phyloP scores from a whole-genome alignment of 352 stramenopile species.

The Pythium phragmitis region DNA sequence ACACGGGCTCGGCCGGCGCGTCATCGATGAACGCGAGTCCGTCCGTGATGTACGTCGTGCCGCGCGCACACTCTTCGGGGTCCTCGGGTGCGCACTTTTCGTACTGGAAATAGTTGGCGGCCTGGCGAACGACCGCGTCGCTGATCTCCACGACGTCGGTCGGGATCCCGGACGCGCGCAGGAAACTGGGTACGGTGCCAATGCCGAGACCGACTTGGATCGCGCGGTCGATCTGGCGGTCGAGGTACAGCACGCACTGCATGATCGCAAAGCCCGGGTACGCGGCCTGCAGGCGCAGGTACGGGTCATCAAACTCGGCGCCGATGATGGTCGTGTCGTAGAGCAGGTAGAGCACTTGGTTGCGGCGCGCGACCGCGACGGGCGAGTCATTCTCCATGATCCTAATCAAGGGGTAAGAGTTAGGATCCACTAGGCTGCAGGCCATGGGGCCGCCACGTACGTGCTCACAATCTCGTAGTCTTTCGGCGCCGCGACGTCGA shows the following conservation, averaged over 20 bases:
- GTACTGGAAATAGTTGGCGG: conserved; percentile 72
- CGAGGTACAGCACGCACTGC: conserved; percentile 62
- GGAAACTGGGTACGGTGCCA: conserved; percentile 64
- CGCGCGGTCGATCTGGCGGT: conserved; percentile 38
- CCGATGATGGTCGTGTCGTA: conserved; percentile 81
- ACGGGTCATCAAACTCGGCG: conserved; percentile 68
- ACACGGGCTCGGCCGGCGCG: conserved; percentile 32
- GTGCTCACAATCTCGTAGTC: conserved; percentile 29
- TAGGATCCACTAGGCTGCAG: not conserved
- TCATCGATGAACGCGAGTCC: conserved; percentile 59
- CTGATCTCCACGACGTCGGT: conserved; percentile 84
- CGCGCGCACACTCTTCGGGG: conserved; percentile 36
- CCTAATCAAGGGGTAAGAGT: not conserved
- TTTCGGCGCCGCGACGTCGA: conserved; percentile 8
- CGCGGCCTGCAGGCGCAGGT: conserved; percentile 55
- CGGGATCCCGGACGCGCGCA: conserved; percentile 53
- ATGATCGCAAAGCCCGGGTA: conserved; percentile 84
- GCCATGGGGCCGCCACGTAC: conserved; percentile 7
- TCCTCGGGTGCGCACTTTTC: conserved; percentile 51
- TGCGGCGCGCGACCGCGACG: conserved; percentile 56
- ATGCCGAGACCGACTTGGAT: conserved; percentile 74
- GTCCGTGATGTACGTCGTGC: conserved; percentile 66
- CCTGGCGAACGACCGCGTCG: conserved; percentile 56
- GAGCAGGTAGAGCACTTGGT: conserved; percentile 55
- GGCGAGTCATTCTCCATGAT: conserved; percentile 43